These are phyloP conservation scores for Aspergillus nidulans DNA, from an alignment of 495 filamentous ascomycete genomes.

Conservation along the genomic window DNA sequence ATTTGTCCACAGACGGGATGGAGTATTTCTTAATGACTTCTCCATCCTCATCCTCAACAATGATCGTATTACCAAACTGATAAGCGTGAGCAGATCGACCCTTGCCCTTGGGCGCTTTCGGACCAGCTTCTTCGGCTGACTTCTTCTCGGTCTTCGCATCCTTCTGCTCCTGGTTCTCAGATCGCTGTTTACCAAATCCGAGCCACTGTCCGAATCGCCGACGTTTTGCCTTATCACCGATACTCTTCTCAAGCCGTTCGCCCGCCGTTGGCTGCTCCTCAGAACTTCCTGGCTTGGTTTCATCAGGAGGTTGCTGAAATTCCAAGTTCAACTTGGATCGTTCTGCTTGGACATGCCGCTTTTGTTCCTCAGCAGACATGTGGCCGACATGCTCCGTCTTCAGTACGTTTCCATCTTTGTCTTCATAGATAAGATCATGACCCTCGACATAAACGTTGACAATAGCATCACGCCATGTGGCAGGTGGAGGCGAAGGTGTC, in stretches of 20 bases:
- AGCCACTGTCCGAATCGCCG: constrained; percentile 39
- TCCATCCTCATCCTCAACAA: constrained; percentile 95
- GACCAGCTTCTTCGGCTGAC: constrained; percentile 14
- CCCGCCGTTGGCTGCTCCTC: constrained; percentile 36
- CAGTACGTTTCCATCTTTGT: constrained; percentile 84
- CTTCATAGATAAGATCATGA: constrained; percentile 75
- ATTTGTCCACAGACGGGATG: constrained; percentile 51
- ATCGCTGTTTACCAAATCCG: constrained; percentile 33
- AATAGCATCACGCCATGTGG: constrained; percentile 33
- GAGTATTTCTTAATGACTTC: constrained; percentile 98
- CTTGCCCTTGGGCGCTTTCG: constrained; percentile 21
- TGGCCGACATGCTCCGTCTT: constrained; percentile 43
- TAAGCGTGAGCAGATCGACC: constrained; percentile 78
- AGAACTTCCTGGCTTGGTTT: constrained; percentile 38
- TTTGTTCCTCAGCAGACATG: constrained; percentile 42
- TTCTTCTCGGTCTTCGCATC: constrained; percentile 15
- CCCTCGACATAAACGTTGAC: constrained; percentile 80
- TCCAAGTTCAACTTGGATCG: constrained; percentile 50
- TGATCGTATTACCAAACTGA: constrained; percentile 94
- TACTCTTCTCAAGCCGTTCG: constrained; percentile 35
- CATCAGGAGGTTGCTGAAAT: constrained; percentile 34
- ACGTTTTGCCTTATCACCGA: constrained; percentile 28
- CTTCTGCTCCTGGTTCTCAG: constrained; percentile 17
- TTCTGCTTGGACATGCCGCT: constrained; percentile 52
- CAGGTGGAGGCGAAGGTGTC: constrained; percentile 26